Percentiles rank a stretch among this genome's conserved stretches.
Evolutionary conservation across 305 asterid genomes (phyloP).

Genomic region (Fraxinus floribunda): DNA sequence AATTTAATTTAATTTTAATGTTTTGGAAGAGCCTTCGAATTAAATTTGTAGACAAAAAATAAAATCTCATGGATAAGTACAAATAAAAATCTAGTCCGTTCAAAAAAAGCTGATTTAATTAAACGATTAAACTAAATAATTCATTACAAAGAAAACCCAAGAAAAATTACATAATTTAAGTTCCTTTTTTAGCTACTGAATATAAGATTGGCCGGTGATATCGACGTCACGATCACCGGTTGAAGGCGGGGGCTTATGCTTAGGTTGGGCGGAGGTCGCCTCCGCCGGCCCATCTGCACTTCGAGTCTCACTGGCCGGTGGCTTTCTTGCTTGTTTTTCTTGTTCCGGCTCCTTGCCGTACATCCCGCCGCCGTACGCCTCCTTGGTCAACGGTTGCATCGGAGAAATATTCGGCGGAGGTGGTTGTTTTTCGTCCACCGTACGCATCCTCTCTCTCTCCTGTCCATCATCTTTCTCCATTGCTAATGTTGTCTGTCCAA

Average conservation of each 20-base stretch:
- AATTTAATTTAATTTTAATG: too few relatives aligned
- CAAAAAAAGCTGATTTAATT: neutral
- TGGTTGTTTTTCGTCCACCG: constrained; percentile 23
- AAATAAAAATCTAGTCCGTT: too few relatives aligned
- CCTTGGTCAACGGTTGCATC: constrained; percentile 53
- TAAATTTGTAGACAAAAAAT: neutral
- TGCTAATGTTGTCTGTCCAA: neutral
- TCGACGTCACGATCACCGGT: constrained; percentile 69
- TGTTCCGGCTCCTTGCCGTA: constrained; percentile 52
- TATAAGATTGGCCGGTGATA: constrained; percentile 73
- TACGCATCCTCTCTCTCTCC: constrained; percentile 11
- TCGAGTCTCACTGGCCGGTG: constrained; percentile 68
- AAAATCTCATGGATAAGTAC: neutral
- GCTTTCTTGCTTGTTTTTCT: constrained; percentile 22
- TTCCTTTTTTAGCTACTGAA: constrained; percentile 32
- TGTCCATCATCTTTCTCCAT: constrained; percentile 32
- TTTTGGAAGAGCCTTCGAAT: neutral
- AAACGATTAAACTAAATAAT: neutral
- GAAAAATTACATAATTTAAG: neutral
- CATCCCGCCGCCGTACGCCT: constrained; percentile 80
- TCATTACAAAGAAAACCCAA: neutral
- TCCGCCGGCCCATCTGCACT: constrained; percentile 72
- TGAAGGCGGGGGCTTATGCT: constrained; percentile 62
- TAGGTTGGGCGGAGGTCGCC: constrained; percentile 42
- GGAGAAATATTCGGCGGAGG: constrained; percentile 51